Percentiles rank a stretch among this genome's conserved stretches.
Conservation (phyloP, 768 basidiomycete genomes). For the Kwoniella mangroviensis region DNA sequence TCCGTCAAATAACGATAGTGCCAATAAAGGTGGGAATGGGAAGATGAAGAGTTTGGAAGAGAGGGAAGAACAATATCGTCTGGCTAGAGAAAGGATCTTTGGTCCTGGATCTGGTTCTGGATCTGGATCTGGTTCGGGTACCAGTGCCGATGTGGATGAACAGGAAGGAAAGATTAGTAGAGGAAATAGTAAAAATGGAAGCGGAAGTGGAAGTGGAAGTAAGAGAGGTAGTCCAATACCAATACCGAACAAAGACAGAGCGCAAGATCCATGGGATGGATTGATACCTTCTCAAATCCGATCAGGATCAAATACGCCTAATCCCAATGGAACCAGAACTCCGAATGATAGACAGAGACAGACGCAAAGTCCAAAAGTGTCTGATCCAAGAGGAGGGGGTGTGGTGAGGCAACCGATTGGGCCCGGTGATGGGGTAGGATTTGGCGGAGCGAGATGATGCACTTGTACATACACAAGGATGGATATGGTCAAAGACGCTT, state of each 20-base stretch:
- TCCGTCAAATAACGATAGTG: not conserved
- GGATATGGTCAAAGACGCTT: too few relatives aligned
- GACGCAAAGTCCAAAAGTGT: not conserved
- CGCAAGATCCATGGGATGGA: conserved; percentile 4
- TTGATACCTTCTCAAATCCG: conserved; percentile 19
- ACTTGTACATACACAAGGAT: too few relatives aligned
- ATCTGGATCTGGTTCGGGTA: not conserved
- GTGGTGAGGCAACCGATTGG: conserved; percentile 27
- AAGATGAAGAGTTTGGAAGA: conserved; percentile 54
- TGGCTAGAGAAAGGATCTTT: conserved; percentile 51
- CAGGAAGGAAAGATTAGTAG: not conserved
- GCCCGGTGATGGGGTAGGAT: conserved; percentile 14
- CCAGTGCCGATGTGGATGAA: not conserved
- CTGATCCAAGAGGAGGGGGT: not conserved
- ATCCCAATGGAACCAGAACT: not conserved
- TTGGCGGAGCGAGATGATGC: not conserved
- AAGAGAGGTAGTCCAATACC: not conserved
- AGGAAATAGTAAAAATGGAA: conserved; percentile 7
- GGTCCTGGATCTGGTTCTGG: conserved; percentile 15
- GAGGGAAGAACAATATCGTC: conserved; percentile 45
- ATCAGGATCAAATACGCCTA: conserved; percentile 4
- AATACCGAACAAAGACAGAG: not conserved
- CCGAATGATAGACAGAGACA: conserved; percentile 2
- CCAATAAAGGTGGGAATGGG: not conserved
- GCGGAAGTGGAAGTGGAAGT: not conserved